phyloP scores from a whole-genome alignment of 2,329 filamentous ascomycete species.

The Orbilia brochopaga region DNA sequence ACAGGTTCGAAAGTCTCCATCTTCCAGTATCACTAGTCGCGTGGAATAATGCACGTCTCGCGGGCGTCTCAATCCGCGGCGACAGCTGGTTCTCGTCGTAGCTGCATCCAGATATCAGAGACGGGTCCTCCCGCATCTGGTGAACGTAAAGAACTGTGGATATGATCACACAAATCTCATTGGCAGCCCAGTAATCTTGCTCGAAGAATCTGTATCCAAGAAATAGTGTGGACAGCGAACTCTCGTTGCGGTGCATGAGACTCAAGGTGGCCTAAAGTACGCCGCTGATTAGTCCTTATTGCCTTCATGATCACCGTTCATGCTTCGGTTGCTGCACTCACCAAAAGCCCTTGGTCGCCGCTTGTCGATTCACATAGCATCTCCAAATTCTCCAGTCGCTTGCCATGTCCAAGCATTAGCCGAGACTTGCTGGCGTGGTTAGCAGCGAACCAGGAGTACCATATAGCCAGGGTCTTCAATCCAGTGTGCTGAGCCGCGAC shows the following conservation, averaged over 20 bases:
- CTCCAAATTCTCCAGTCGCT: conserved; percentile 10
- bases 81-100: conserved; percentile 19
- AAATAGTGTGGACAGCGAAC: conserved; percentile 1
- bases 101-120: neutral
- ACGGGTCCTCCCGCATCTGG: conserved; percentile 10
- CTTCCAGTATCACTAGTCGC: neutral
- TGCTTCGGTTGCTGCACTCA: conserved; percentile 5
- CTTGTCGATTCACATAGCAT: neutral
- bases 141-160: conserved; percentile 40
- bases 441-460: conserved; percentile 22
- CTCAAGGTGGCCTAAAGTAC: conserved; percentile 3
- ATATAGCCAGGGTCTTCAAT: conserved; percentile 16
- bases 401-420: neutral
- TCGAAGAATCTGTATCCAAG: conserved; percentile 24
- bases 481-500: neutral
- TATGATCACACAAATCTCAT: conserved; percentile 28
- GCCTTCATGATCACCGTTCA: neutral
- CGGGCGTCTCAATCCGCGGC: conserved; percentile 25
- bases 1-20: neutral
- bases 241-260: neutral
- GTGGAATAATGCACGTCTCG: neutral
- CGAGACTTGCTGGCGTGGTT: neutral
- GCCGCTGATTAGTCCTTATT: neutral
- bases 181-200: conserved; percentile 6
- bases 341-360: conserved; percentile 12